A percentile compares a stretch with the other conserved stretches of the same genome.
Conservation (phyloP, 371 early-diverging fungal species). For the Chytridiales sp. region DNA sequence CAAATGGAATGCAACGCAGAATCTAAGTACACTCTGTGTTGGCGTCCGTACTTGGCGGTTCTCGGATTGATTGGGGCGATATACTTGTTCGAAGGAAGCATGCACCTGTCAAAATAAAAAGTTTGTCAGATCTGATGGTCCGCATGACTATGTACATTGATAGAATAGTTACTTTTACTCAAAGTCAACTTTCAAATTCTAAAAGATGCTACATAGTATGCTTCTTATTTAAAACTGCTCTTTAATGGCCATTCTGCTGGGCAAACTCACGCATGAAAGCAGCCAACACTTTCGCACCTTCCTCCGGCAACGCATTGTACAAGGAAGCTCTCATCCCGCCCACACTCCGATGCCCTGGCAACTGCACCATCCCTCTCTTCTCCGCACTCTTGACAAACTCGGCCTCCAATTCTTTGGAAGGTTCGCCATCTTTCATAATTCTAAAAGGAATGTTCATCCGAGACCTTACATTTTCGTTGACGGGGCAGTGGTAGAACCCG, state of each 20-base stretch:
- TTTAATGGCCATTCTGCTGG: conserved; percentile 1
- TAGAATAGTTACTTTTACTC: too few relatives aligned
- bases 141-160: too few relatives aligned
- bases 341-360: conserved; percentile 86
- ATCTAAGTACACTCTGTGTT: too few relatives aligned
- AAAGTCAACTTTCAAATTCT: too few relatives aligned
- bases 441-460: conserved; percentile 91
- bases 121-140: too few relatives aligned
- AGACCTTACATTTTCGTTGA: conserved; percentile 64
- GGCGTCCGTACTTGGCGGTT: too few relatives aligned
- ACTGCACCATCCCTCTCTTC: conserved; percentile 72
- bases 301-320: conserved; percentile 90
- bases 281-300: conserved; percentile 74
- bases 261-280: conserved; percentile 77
- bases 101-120: too few relatives aligned
- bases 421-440: conserved; percentile 49
- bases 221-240: too few relatives aligned
- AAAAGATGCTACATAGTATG: too few relatives aligned
- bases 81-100: too few relatives aligned
- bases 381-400: conserved; percentile 80
- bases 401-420: conserved; percentile 68
- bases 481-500: conserved; percentile 68
- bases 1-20: too few relatives aligned
- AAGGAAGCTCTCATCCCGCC: conserved; percentile 93
- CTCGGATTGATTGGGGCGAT: too few relatives aligned